Evolutionary conservation across 805 yeast species (phyloP), one percentile per base, ranked within the genome.

Genomic region (Ogataea pini): DNA sequence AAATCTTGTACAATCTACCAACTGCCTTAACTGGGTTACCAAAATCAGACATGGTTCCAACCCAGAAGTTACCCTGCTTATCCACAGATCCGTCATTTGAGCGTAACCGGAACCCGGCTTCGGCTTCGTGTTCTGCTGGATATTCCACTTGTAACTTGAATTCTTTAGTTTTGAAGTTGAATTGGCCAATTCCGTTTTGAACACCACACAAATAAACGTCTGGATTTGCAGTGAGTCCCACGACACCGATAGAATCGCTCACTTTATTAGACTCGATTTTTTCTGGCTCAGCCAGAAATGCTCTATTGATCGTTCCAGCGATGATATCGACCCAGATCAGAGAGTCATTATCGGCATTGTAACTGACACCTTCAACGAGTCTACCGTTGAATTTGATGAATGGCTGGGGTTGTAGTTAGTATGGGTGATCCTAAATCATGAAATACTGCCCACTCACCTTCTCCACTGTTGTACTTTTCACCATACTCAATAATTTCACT

Each of bases 71-170:
- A 1, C 96, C 96, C 59, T 79, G 70, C 3, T 87, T 85, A 50
- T 88, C 90, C 34, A 89, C 78, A 39, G 80, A 77, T 0, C 97
- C 96, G 62, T 90, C 97, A 60, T 90, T 90, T 36, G 94, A 85
- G 59, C 90, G 72, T 63, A 78, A 64, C 38, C 65, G 68, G 18
- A 46, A 36, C 2, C 62, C 66, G 7, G 54, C 42, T 10, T 44
- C 43, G 2, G 59, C 58, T 39, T 58, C 63, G 48, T 72, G 70
- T 37, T 69, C 68, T 43, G 76, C 58, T 22, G 80, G 69, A 49
- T 67, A 83, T 22, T 68, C 42, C 7, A 63, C 59, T 32, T 70
- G 57, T 46, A 69, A 69, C 29, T 69, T 60, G 65, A 77, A 75
- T 20, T 60, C 47, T 6, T 61, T 56, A 1, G 72, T 69, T 10